Base-by-base conservation (phyloP, 2,329 filamentous ascomycete genomes). In the Camptophora hylomeconis region DNA sequence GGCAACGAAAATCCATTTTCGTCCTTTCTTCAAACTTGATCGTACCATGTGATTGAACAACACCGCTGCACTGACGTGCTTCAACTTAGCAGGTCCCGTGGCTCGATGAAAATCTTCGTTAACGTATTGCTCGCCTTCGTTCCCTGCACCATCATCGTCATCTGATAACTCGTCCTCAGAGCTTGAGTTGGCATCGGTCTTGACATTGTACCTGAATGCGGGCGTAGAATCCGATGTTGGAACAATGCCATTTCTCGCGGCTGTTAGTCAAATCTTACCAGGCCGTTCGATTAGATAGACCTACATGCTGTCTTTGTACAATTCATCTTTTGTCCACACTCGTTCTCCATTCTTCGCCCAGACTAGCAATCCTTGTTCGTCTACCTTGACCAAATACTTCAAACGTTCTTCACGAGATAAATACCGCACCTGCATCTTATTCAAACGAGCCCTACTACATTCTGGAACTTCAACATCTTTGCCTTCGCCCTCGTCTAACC, bases 1-100 rank as follows among this genome's bases (percentile, higher is more conserved):
- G 14, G 80, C 78, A 5, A 66, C 84, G 45, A 92, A 94, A 40
- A 93, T 92, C 86, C 86, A 93, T 4, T 80, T 89, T 46, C 87
- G 86, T 38, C 83, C 83, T 52, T 75, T 80, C 20, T 84, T 79
- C 0, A 79, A 75, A 39, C 81, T 78, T 36, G 45, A 52, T 6
- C 80, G 72, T 10, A 89, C 63, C 5, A 92, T 62, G 39, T 80
- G 78, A 51, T 89, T 82, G 50, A 87, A 69, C 3, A 92, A 65
- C 1, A 77, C 75, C 1, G 76, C 71, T 1, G 78, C 71, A 4
- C 71, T 80, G 3, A 84, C 61, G 45, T 83, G 72, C 26, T 67
- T 70, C 32, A 77, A 48, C 37, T 74, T 79, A 21, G 65, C 62
- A 10, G 69, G 39, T 1, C 75, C 72, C 35, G 69, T 72, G 0